Evolutionary conservation across 2,329 filamentous ascomycete species (phyloP), one percentile per base, ranked within the genome.

Genomic region (Sporothrix globosa): DNA sequence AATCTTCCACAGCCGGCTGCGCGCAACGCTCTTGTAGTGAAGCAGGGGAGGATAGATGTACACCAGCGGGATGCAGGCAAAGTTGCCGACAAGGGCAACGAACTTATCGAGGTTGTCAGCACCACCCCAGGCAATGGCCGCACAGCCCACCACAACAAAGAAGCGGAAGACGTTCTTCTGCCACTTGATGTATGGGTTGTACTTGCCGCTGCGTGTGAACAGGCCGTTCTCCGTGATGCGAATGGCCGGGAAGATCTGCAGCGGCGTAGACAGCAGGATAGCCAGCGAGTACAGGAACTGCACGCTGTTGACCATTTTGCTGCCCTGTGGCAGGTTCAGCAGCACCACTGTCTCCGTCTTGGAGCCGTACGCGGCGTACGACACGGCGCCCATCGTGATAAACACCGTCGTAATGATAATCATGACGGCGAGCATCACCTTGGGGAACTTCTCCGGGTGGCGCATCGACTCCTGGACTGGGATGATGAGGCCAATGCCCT

Each of bases 161-260:
- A 98, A 99, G 69, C 96, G 91, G 84, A 97, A 99, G 46, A 91
- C 83, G 76, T 99, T 99, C 88, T 99, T 99, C 85, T 98, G 92
- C 96, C 96, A 99, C 83, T 99, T 99, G 84, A 99, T 97, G 78
- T 92, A 96, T 0, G 93, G 94, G 78, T 98, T 97, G 82, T 97
- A 97, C 81, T 99, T 99, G 75, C 96, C 94, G 73, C 93, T 97
- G 77, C 91, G 87, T 30, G 92, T 97, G 80, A 98, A 99, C 7
- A 98, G 85, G 74, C 93, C 93, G 76, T 97, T 97, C 81, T 97
- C 94, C 46, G 92, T 93, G 77, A 99, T 99, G 77, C 95, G 91
- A 77, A 99, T 98, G 56, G 96, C 96, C 0, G 96, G 96, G 84
- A 98, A 99, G 75, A 99, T 94, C 78, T 99, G 96, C 71, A 99